Evolutionary conservation across 2,329 filamentous ascomycete genomes (phyloP), one percentile per base, ranked within the genome.

Genomic region (Aspergillus texensis): DNA sequence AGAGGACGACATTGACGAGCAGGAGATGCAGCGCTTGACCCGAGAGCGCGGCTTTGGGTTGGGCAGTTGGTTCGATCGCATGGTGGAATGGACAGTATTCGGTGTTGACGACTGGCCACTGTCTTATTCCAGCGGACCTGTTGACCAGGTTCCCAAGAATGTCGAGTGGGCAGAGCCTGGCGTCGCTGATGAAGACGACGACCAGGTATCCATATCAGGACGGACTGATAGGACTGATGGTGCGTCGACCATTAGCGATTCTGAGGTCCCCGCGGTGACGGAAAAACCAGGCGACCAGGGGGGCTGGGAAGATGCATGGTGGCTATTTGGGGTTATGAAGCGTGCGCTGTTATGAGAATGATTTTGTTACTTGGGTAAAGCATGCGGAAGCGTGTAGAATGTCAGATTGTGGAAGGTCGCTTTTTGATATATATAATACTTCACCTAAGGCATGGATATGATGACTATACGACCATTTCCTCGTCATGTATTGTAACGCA

Each of bases 71-170:
- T 79, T 89, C 68, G 86, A 89, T 67, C 77, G 81, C 28, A 70
- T 88, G 41, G 84, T 88, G 62, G 85, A 85, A 36, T 87, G 85
- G 82, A 82, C 82, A 12, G 66, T 87, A 46, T 88, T 88, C 67
- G 80, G 80, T 3, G 81, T 84, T 1, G 83, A 85, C 11, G 83
- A 85, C 61, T 72, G 70, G 68, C 71, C 77, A n/a, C 56, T 67
- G 8, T 61, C 67, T 21, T 60, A 58, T 26, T 26, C 64, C 24
- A 60, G 41, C 19, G 56, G 10, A 26, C 56, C 55, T 14, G 48
- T 54, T 19, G 56, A 58, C 34, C 54, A 57, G 24, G 36, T 28
- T 48, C 43, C 56, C 19, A 55, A 46, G 28, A 36, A 43, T 36
- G 60, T 48, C 34, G 58, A 57, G 16, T 26, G 52, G 24, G 45